Conservation (phyloP, 768 basidiomycete genomes). For the Lactifluus pinguis region DNA sequence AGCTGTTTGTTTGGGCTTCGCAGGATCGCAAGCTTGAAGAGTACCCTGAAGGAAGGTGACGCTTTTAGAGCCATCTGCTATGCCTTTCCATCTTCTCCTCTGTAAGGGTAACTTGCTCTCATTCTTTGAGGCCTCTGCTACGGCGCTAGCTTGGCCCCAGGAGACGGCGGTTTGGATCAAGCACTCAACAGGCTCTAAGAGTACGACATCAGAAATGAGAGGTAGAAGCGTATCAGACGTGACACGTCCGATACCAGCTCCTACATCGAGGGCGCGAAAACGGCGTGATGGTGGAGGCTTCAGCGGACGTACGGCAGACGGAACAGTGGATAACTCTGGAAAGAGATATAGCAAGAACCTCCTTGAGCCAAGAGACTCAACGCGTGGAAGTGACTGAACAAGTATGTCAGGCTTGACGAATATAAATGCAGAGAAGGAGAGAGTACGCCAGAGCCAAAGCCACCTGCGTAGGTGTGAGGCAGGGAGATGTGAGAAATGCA, state of each 20-base stretch:
- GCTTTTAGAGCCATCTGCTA: slow-evolving; percentile 53
- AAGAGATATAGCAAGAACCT: slow-evolving; percentile 76
- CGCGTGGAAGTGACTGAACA: slow-evolving; percentile 72
- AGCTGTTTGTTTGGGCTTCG: slow-evolving; percentile 33
- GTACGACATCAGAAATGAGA: slow-evolving; percentile 77
- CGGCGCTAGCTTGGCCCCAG: slow-evolving; percentile 26
- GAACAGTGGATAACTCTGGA: slow-evolving; percentile 69
- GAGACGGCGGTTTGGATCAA: slow-evolving; percentile 69
- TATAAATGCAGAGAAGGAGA: slow-evolving; percentile 15
- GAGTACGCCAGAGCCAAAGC: slow-evolving; percentile 46
- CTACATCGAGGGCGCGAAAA: slow-evolving; percentile 81
- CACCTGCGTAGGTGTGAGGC: slow-evolving; percentile 27
- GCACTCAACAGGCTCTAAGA: slow-evolving; percentile 77
- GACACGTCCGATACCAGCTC: slow-evolving; percentile 90
- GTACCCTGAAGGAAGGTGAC: slow-evolving; percentile 75
- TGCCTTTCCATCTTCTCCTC: slow-evolving; percentile 50
- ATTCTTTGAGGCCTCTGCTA: slow-evolving; percentile 24
- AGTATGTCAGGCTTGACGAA: not conserved
- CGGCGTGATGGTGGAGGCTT: slow-evolving; percentile 30
- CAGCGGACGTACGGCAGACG: slow-evolving; percentile 59
- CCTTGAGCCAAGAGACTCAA: slow-evolving; percentile 86
- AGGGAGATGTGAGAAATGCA: not conserved
- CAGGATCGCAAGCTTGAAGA: slow-evolving; percentile 75
- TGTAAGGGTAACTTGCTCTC: slow-evolving; percentile 6
- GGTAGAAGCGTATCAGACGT: slow-evolving; percentile 84